These are phyloP conservation scores for Clathrus columnatus DNA, from an alignment of 768 basidiomycete genomes.

Conservation along the genomic window DNA sequence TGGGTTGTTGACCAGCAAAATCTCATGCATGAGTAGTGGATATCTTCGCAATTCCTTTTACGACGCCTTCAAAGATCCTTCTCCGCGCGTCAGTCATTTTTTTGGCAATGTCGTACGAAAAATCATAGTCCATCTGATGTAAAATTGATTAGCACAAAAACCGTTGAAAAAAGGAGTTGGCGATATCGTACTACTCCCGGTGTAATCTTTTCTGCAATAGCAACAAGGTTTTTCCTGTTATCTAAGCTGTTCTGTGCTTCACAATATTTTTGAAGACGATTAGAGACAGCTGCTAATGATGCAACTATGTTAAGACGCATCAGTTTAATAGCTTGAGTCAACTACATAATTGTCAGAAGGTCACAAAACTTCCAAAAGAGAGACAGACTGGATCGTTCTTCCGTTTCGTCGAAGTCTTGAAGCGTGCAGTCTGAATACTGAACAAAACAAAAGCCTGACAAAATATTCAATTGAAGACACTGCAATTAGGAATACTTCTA, in stretches of 20 bases:
- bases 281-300: slow-evolving; percentile 51
- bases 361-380: slow-evolving; percentile 11
- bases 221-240: slow-evolving; percentile 39
- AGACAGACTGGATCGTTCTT: slow-evolving; percentile 65
- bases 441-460: slow-evolving; percentile 65
- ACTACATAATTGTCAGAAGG: slow-evolving; percentile 30
- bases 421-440: slow-evolving; percentile 58
- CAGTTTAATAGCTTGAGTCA: slow-evolving; percentile 57
- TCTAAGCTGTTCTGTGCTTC: slow-evolving; percentile 48
- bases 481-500: not conserved
- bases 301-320: slow-evolving; percentile 45
- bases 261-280: slow-evolving; percentile 37
- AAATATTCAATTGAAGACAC: not conserved
- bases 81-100: slow-evolving; percentile 61
- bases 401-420: slow-evolving; percentile 59
- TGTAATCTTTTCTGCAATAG: slow-evolving; percentile 24
- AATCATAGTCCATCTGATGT: slow-evolving; percentile 58
- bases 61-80: slow-evolving; percentile 62
- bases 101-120: slow-evolving; percentile 51
- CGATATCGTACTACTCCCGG: slow-evolving; percentile 24
- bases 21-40: slow-evolving; percentile 2
- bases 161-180: not conserved
- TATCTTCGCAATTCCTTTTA: slow-evolving; percentile 39
- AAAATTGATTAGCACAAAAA: not conserved
- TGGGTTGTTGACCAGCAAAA: not conserved